phyloP scores from a whole-genome alignment of 2,329 filamentous ascomycete genomes.

The Colletotrichum musicola region DNA sequence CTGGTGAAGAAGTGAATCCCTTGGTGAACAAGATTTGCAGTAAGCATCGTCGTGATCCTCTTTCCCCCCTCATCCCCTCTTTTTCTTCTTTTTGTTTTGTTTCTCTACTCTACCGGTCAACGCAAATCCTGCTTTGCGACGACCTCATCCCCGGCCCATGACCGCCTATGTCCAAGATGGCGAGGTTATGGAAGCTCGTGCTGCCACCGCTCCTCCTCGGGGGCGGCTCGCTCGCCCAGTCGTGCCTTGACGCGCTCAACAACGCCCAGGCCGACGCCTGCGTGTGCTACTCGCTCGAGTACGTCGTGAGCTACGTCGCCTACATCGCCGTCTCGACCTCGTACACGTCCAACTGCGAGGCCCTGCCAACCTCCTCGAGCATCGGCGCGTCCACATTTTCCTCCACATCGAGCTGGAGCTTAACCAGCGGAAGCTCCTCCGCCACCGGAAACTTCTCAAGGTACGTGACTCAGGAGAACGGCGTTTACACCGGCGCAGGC shows the following conservation, averaged over 20 bases:
- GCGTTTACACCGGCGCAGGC: conserved; percentile 23
- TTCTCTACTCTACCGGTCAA: background rate
- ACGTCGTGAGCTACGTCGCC: conserved; percentile 34
- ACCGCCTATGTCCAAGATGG: background rate
- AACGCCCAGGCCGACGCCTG: conserved; percentile 21
- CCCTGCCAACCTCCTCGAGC: conserved; percentile 5
- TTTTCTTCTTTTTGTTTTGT: background rate
- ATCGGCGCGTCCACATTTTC: background rate
- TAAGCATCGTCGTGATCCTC: too few relatives aligned
- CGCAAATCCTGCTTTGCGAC: background rate
- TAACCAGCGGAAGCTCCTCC: background rate
- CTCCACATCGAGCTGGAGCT: background rate
- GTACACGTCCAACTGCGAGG: conserved; percentile 26
- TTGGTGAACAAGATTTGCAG: too few relatives aligned
- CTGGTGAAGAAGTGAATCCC: too few relatives aligned
- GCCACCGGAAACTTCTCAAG: conserved; percentile 5
- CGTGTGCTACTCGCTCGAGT: conserved; percentile 31
- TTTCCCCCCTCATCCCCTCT: too few relatives aligned
- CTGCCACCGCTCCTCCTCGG: conserved; percentile 23
- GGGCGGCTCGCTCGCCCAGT: conserved; percentile 11
- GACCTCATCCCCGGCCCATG: background rate
- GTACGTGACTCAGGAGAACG: conserved; percentile 20
- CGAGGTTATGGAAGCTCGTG: conserved; percentile 16
- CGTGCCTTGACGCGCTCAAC: conserved; percentile 33
- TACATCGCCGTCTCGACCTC: conserved; percentile 34